Evolutionary conservation across 306 rosid species (phyloP).

Genomic region (Vigna reflexopilosa): DNA sequence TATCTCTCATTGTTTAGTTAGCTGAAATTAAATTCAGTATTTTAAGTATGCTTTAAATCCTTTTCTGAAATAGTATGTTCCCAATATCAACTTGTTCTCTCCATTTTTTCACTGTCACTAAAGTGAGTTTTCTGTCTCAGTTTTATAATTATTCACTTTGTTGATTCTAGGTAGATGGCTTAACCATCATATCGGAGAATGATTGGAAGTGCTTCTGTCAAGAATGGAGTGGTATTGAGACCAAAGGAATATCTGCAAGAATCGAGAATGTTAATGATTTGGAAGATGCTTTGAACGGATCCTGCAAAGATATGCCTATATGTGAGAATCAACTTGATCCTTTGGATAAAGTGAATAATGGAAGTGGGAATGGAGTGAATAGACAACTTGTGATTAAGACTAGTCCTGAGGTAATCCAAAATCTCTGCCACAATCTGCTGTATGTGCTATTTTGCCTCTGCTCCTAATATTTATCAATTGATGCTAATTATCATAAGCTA

Average conservation of each 20-base stretch:
- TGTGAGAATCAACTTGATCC: conserved; percentile 57
- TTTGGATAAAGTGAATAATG: conserved; percentile 65
- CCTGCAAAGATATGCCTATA: conserved; percentile 53
- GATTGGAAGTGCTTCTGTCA: conserved; percentile 95
- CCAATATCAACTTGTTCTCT: not conserved
- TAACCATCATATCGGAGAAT: conserved; percentile 76
- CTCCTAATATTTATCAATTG: no score
- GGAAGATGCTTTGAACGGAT: conserved; percentile 51
- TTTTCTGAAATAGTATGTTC: not conserved
- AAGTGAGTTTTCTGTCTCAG: conserved; percentile 25
- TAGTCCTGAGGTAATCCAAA: conserved; percentile 76
- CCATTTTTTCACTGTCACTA: conserved; percentile 1
- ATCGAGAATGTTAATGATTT: conserved; percentile 59
- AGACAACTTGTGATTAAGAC: conserved; percentile 64
- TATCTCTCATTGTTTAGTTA: conserved; percentile 20
- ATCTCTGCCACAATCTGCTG: conserved; percentile 21
- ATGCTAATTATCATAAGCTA: no score
- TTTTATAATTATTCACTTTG: conserved; percentile 31
- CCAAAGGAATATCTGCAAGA: conserved; percentile 71
- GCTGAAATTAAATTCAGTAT: conserved; percentile 10
- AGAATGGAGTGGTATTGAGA: conserved; percentile 82
- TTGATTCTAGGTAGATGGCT: conserved; percentile 75
- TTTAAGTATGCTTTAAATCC: not conserved
- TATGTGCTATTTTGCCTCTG: not conserved
- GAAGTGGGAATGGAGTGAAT: conserved; percentile 58